phyloP scores from a whole-genome alignment of 805 yeast species.

The Vanderwaltozyma verrucispora region DNA sequence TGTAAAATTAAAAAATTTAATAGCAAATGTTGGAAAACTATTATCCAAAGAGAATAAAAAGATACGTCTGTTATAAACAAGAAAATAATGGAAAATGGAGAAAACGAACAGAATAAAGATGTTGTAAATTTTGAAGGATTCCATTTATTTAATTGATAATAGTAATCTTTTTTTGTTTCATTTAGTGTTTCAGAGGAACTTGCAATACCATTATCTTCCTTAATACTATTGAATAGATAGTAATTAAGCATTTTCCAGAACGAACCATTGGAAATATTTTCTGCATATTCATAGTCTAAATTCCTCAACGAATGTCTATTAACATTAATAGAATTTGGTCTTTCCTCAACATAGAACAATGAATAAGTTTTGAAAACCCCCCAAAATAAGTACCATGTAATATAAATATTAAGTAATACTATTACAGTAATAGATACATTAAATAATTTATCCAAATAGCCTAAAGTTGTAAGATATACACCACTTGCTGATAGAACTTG shows the following conservation, averaged over 20 bases:
- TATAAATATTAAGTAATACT: constrained; percentile 7
- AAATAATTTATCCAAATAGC: constrained; percentile 9
- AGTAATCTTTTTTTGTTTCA: constrained; percentile 21
- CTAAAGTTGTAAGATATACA: constrained; percentile 10
- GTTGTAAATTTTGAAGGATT: constrained; percentile 50
- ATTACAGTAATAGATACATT: constrained; percentile 4
- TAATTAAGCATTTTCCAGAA: constrained; percentile 16
- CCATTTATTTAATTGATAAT: constrained; percentile 59
- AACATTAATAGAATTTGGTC: constrained; percentile 3
- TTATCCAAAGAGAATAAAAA: constrained; percentile 29
- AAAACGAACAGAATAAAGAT: constrained; percentile 40
- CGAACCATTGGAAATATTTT: constrained; percentile 13
- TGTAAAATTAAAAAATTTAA: constrained; percentile 33
- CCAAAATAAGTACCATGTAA: constrained; percentile 14
- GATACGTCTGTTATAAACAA: constrained; percentile 32
- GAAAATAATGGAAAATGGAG: constrained; percentile 46
- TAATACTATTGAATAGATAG: constrained; percentile 6
- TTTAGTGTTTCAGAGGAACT: background rate
- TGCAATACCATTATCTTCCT: constrained; percentile 4
- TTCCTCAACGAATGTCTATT: background rate
- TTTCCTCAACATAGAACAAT: constrained; percentile 11
- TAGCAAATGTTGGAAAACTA: constrained; percentile 30
- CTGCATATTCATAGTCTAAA: constrained; percentile 16
- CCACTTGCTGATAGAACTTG: background rate
- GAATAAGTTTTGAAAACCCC: constrained; percentile 15